Evolutionary conservation across 345 rosid genomes (phyloP).

Genomic region (Citrus inodora): DNA sequence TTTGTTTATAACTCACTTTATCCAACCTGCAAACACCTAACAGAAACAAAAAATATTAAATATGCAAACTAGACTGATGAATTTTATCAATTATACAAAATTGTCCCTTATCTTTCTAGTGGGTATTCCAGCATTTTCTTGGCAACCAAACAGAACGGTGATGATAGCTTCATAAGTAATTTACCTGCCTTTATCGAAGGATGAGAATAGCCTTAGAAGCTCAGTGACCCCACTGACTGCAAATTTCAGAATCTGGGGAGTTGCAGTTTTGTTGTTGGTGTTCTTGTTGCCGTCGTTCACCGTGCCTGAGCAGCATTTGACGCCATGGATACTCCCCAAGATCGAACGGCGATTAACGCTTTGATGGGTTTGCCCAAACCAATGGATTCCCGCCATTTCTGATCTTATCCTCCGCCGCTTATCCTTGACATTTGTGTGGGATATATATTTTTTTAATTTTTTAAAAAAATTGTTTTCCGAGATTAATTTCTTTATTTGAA

Average conservation of each 20-base stretch:
- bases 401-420: not conserved
- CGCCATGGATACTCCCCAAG: constrained; percentile 32
- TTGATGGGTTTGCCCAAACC: not conserved
- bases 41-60: not conserved
- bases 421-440: not conserved
- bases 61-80: not conserved
- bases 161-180: not conserved
- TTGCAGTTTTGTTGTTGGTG: constrained; percentile 10
- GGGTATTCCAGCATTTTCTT: not conserved
- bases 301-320: constrained; percentile 46
- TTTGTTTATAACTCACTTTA: constrained; percentile 20
- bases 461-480: not conserved
- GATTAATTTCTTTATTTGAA: not conserved
- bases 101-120: not conserved
- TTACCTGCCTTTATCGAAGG: constrained; percentile 30
- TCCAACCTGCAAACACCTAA: constrained; percentile 16
- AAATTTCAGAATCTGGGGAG: constrained; percentile 49
- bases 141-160: constrained; percentile 10
- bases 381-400: constrained; percentile 40
- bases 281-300: constrained; percentile 15
- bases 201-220: constrained; percentile 58
- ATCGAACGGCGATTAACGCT: not conserved
- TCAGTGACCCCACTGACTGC: constrained; percentile 81
- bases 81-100: no score
- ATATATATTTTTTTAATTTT: not conserved